Evolutionary conservation across 2,329 filamentous ascomycete species (phyloP), one percentile per base, ranked within the genome.

Genomic region (Metarhizium album): DNA sequence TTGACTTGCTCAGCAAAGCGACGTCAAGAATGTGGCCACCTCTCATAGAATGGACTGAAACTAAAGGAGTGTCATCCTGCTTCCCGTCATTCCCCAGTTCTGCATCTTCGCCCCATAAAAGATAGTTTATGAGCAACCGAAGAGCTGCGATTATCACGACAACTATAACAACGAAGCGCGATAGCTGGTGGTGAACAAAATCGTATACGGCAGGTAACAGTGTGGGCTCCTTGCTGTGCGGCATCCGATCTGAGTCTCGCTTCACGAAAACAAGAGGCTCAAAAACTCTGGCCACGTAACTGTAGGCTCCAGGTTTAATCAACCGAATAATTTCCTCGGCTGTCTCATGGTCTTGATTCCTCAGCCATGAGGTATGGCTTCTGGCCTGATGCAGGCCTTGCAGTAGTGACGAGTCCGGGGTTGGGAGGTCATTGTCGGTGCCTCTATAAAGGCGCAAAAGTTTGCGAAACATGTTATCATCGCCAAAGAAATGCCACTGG

Each of bases 401-500:
- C 2, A 81, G 72, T 3, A 76, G 62, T 2, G 76, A 64, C 4
- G 58, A 54, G 42, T 61, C 62, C 11, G 60, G 70, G 31, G 31
- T 66, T 62, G 48, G 64, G 65, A 22, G 55, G 7, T 49, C 37
- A 7, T 48, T 37, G 4, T 55, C 51, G 3, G 54, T 45, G 3
- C 54, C 53, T 53, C 50, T 57, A 50, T 57, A 59, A n/a, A 63
- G 42, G 11, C 60, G 58, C n/a, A 54, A 43, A 20, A 64, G 43
- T 38, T 62, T 59, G 33, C 62, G 57, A 13, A 62, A 50, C 9
- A 75, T 58, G 46, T 73, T 75, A 49, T 76, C 75, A 46, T 76
- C 75, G 45, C 84, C 82, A 55, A 86, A 85, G 57, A 90, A 90
- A 60, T 90, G 87, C 74, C 83, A 87, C 57, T 90, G 87, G 1